Percentiles rank a stretch among this genome's conserved stretches.
These are phyloP conservation scores for Wickerhamiella vanderwaltii DNA, from an alignment of 805 yeast species.

Conservation along the genomic window DNA sequence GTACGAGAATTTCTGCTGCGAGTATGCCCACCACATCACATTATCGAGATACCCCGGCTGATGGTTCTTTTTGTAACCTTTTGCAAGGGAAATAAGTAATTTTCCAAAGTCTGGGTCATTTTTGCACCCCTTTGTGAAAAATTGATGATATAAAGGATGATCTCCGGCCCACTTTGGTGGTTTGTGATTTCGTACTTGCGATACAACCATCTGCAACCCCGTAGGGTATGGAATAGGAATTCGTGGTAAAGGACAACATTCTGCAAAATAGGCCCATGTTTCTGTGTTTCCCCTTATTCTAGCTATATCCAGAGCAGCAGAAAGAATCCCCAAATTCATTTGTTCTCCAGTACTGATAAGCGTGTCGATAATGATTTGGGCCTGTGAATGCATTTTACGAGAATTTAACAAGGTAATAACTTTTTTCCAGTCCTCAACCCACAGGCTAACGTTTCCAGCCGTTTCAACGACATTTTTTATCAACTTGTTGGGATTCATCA, in stretches of 20 bases:
- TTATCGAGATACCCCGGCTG: constrained; percentile 6
- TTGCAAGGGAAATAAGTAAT: constrained; percentile 4
- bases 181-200: background rate
- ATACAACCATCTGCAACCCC: background rate
- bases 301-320: background rate
- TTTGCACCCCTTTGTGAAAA: background rate
- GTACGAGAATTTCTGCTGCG: background rate
- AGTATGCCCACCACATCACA: constrained; percentile 10
- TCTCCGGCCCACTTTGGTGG: background rate
- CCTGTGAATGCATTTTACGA: background rate
- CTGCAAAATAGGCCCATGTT: background rate
- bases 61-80: constrained; percentile 4
- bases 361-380: constrained; percentile 1
- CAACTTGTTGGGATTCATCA: background rate
- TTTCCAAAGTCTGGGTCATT: background rate
- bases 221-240: constrained; percentile 4
- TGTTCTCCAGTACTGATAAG: background rate
- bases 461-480: background rate
- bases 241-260: background rate
- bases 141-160: background rate
- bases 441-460: background rate
- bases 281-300: background rate
- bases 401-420: background rate
- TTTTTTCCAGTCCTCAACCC: constrained; percentile 2
- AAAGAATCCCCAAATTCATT: constrained; percentile 1